These are phyloP conservation scores for Apiotrichum porosum DNA, from an alignment of 1,284 basidiomycete species.

Conservation along the genomic window DNA sequence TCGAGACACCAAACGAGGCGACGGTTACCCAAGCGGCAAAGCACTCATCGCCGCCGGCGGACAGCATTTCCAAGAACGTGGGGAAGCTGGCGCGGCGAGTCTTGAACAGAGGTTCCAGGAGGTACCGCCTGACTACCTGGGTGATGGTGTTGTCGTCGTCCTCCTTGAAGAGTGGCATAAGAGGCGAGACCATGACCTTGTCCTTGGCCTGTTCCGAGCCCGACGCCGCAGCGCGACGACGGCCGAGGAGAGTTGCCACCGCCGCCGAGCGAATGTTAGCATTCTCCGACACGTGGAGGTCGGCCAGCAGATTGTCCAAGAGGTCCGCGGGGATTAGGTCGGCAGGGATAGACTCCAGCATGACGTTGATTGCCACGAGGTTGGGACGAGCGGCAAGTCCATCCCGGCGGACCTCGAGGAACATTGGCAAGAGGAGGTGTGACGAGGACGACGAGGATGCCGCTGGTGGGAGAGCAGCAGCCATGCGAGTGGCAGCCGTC, in stretches of 20 bases:
- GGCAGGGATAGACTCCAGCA: conserved; percentile 24
- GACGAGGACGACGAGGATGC: conserved; percentile 3
- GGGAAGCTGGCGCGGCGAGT: conserved; percentile 7
- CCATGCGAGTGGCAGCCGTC: conserved; percentile 15
- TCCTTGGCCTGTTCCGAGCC: conserved; percentile 6
- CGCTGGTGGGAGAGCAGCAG: conserved; percentile 9
- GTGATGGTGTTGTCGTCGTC: conserved; percentile 7
- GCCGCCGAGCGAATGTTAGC: conserved; percentile 24
- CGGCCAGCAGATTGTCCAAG: conserved; percentile 18
- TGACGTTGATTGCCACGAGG: conserved; percentile 18
- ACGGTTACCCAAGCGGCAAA: conserved; percentile 37
- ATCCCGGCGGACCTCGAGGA: conserved; percentile 8
- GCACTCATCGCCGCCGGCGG: conserved; percentile 2
- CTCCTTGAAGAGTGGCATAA: conserved; percentile 25
- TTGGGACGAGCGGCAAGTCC: conserved; percentile 17
- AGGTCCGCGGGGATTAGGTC: conserved; percentile 16
- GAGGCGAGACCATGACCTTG: conserved; percentile 15
- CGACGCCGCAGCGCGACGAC: not conserved
- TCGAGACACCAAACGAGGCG: conserved; percentile 34
- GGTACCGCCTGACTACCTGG: conserved; percentile 26
- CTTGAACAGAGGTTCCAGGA: conserved; percentile 32
- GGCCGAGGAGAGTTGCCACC: conserved; percentile 20
- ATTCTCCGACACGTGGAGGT: conserved; percentile 21
- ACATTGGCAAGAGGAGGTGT: conserved; percentile 28
- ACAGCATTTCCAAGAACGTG: conserved; percentile 21